phyloP scores from a whole-genome alignment of 202 grass and related monocot species.

The Schoenoplectus tabernaemontani region DNA sequence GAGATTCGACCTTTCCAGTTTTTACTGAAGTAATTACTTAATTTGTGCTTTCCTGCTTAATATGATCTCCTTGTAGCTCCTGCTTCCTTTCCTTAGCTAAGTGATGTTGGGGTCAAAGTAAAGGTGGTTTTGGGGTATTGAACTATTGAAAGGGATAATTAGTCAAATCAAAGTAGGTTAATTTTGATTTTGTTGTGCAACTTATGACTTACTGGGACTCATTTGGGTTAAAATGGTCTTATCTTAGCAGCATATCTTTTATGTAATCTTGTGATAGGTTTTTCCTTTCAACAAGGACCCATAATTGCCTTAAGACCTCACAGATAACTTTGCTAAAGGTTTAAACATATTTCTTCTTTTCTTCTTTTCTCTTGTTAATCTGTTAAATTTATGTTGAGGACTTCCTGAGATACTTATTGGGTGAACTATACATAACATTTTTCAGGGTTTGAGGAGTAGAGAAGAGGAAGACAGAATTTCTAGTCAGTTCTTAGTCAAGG shows the following conservation, averaged over 20 bases:
- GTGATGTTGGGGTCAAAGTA: not conserved
- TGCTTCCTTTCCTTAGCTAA: not conserved
- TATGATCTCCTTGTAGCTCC: not conserved
- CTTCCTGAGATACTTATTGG: constrained; percentile 25
- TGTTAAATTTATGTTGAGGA: constrained; percentile 12
- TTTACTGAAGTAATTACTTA: not conserved
- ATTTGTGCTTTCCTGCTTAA: not conserved
- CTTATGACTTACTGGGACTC: not conserved
- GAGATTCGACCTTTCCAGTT: not conserved
- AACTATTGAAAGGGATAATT: not conserved
- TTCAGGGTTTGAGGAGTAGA: constrained; percentile 64
- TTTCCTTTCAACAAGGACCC: constrained; percentile 61
- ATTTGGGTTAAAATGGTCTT: not conserved
- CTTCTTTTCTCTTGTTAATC: constrained; percentile 22
- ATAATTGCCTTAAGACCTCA: constrained; percentile 63
- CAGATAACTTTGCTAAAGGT: constrained; percentile 82
- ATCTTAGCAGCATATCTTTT: constrained; percentile 10
- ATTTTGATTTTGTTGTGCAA: constrained; percentile 3
- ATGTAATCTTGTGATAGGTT: constrained; percentile 48
- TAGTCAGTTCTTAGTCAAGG: constrained; percentile 78
- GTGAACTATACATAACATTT: constrained; percentile 14
- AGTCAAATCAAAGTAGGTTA: not conserved
- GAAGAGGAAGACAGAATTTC: constrained; percentile 94
- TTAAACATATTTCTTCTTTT: not conserved
- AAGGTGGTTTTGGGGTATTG: not conserved